Evolutionary conservation across 2,329 filamentous ascomycete genomes (phyloP), one percentile per base, ranked within the genome.

Genomic region (Xylariaceae sp.): DNA sequence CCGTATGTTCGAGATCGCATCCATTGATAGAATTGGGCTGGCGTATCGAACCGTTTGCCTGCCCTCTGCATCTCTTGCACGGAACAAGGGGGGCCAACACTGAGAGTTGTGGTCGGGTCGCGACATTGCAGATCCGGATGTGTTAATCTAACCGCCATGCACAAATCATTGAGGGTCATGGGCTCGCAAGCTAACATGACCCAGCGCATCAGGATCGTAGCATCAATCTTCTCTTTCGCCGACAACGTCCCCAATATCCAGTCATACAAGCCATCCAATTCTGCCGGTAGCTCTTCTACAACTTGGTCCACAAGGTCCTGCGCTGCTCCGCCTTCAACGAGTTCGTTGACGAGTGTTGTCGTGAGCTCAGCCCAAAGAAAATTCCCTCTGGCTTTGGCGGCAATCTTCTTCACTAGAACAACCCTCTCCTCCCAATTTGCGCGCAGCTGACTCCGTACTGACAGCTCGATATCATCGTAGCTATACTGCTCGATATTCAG

Each of bases 41-140:
- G 55, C n/a, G 53, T 53, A 43, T 58, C 53, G 16, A 56, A 58
- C 12, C 53, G 47, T 18, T 53, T 58, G n/a, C 55, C 55, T 13
- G 41, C 45, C 55, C 46, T 55, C 34, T 56, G 53, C 17, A 56
- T 38, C 49, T 53, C 53, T 31, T 47, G 55, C 53, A 53, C 49
- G 17, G 53, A 58, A 47, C 36, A 48, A 28, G 55, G 55, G 12
- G 38, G n/a, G 31, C 55, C 55, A 39, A 54, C 42, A 31, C 56
- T 38, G 41, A 56, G 22, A 18, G 53, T 45, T 5, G 19, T 45
- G 17, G 45, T 31, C 17, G 47, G 38, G 17, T 51, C 48, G 14
- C 33, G 34, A 12, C 45, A 53, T 16, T 42, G 42, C 13, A 51
- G 34, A 39, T 44, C 43, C 19, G 50, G 50, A 14, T 47, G 53